Evolutionary conservation across 2,329 filamentous ascomycete species (phyloP).

Genomic region (Penicillium sp.): DNA sequence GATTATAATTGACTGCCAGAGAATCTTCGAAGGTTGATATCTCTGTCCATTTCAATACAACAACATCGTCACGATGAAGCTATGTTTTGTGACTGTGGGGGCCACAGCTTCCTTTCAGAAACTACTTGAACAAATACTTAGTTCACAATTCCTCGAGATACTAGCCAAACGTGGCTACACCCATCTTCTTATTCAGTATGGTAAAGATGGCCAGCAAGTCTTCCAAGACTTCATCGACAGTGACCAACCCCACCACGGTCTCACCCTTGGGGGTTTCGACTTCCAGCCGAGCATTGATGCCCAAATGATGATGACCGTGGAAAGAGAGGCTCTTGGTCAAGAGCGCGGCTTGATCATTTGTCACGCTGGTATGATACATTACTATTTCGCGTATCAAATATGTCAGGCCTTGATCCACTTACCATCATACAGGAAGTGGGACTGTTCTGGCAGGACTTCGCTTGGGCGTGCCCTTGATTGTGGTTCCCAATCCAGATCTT

Average conservation of each 20-base stretch:
- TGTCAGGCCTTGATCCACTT: not conserved
- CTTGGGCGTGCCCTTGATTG: conserved; percentile 71
- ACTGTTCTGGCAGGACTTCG: conserved; percentile 82
- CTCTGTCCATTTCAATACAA: not conserved
- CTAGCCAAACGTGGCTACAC: conserved; percentile 64
- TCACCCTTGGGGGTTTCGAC: conserved; percentile 62
- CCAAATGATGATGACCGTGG: conserved; percentile 57
- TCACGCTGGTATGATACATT: conserved; percentile 69
- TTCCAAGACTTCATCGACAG: conserved; percentile 42
- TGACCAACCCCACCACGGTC: conserved; percentile 30
- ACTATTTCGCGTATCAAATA: conserved; percentile 8
- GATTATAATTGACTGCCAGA: not conserved
- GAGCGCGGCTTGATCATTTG: conserved; percentile 73
- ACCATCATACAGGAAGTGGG: conserved; percentile 66
- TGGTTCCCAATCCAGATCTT: conserved; percentile 79
- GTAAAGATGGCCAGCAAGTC: conserved; percentile 59
- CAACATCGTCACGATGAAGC: conserved; percentile 28
- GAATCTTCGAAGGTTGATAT: not conserved
- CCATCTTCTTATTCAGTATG: conserved; percentile 75
- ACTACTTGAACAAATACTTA: conserved; percentile 66
- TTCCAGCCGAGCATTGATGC: conserved; percentile 62
- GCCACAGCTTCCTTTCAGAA: conserved; percentile 80
- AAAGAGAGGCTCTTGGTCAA: conserved; percentile 39
- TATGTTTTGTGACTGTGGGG: conserved; percentile 85
- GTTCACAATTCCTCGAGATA: conserved; percentile 59